Percentiles rank a stretch among this genome's conserved stretches.
Evolutionary conservation across 1,284 basidiomycete species (phyloP).

Genomic region (Fistulina hepatica): DNA sequence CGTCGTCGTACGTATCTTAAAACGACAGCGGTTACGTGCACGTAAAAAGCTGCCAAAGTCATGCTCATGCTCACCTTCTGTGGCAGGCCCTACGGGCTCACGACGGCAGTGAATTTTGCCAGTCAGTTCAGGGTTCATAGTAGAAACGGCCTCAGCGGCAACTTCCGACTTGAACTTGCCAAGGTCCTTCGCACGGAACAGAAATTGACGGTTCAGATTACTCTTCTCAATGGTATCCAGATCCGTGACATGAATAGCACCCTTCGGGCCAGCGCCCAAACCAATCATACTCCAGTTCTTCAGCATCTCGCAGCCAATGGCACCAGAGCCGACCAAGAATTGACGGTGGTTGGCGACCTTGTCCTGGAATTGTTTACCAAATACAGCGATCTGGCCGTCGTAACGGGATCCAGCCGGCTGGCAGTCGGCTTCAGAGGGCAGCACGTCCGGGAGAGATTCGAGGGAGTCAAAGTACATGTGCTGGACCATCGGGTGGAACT

Average conservation of each 20-base stretch:
- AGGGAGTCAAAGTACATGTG: constrained; percentile 97
- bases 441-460: constrained; percentile 74
- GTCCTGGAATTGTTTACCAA: constrained; percentile 87
- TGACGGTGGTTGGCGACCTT: constrained; percentile 88
- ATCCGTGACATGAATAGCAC: constrained; percentile 91
- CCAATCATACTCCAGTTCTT: constrained; percentile 99
- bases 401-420: constrained; percentile 80
- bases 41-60: background rate
- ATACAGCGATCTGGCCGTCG: constrained; percentile 93
- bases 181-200: constrained; percentile 95
- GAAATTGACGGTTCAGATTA: constrained; percentile 96
- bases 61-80: constrained; percentile 62
- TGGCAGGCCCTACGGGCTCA: constrained; percentile 88
- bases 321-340: constrained; percentile 96
- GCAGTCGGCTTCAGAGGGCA: constrained; percentile 81
- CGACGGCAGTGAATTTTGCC: constrained; percentile 87
- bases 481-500: constrained; percentile 97
- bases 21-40: constrained; percentile 6
- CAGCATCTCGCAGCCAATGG: constrained; percentile 99
- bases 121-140: constrained; percentile 92
- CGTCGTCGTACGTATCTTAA: constrained; percentile 79
- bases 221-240: constrained; percentile 99
- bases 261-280: constrained; percentile 72
- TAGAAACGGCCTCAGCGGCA: constrained; percentile 83
- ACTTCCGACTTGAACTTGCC: constrained; percentile 98